phyloP scores from a whole-genome alignment of 2,329 filamentous ascomycete genomes.

The Ophiocordyceps camponoti-rufipedis region DNA sequence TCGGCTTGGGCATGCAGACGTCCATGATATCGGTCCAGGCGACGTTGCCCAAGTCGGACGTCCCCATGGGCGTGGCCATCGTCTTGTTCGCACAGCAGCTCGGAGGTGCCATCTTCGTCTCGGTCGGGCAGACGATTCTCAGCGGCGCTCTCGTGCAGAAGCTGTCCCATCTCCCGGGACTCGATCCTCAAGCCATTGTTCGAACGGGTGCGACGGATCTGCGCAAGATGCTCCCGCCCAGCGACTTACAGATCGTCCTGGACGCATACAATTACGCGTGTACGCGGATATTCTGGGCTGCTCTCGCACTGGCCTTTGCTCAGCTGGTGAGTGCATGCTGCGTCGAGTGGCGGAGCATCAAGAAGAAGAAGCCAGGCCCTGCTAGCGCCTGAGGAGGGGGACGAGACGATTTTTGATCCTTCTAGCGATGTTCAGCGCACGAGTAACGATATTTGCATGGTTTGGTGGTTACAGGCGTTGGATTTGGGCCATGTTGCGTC shows the following conservation, averaged over 20 bases:
- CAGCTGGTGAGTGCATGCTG: slow-evolving; percentile 37
- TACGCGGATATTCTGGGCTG: slow-evolving; percentile 43
- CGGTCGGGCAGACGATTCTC: slow-evolving; percentile 49
- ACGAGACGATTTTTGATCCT: not conserved
- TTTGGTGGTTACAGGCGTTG: no score
- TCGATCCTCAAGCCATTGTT: slow-evolving; percentile 24
- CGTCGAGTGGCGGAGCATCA: slow-evolving; percentile 52
- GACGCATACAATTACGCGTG: slow-evolving; percentile 47
- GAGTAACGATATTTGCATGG: not conserved
- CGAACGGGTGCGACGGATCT: slow-evolving; percentile 41
- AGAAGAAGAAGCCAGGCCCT: slow-evolving; percentile 21
- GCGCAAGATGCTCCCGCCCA: slow-evolving; percentile 26
- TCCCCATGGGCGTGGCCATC: slow-evolving; percentile 31
- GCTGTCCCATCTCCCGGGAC: slow-evolving; percentile 20
- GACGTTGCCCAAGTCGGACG: slow-evolving; percentile 25
- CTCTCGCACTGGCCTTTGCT: slow-evolving; percentile 33
- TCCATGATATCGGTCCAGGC: slow-evolving; percentile 29
- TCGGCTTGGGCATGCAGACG: slow-evolving; percentile 29
- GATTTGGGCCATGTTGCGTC: no score
- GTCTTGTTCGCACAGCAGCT: slow-evolving; percentile 46
- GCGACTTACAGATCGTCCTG: slow-evolving; percentile 34
- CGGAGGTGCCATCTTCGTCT: slow-evolving; percentile 46
- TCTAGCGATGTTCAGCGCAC: not conserved
- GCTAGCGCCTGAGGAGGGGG: not conserved
- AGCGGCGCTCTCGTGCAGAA: slow-evolving; percentile 36